phyloP scores from a whole-genome alignment of 1,284 basidiomycete genomes.

The Phylloboletellus chloephorus region DNA sequence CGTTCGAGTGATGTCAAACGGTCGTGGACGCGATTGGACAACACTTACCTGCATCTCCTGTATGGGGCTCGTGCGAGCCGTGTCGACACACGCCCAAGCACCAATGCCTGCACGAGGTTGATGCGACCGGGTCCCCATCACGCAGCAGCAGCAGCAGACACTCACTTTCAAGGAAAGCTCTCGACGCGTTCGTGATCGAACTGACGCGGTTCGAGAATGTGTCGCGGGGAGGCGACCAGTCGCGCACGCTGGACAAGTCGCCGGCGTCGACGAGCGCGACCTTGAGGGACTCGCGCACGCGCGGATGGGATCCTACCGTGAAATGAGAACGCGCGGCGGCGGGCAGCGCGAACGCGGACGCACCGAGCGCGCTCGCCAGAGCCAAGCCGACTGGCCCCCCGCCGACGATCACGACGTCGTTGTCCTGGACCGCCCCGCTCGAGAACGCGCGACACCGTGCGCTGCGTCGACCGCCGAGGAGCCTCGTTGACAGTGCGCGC shows the following conservation, averaged over 20 bases:
- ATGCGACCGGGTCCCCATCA: neutral
- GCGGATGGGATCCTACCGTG: conserved; percentile 48
- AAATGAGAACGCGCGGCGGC: conserved; percentile 3
- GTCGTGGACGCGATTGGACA: neutral
- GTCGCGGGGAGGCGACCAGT: conserved; percentile 58
- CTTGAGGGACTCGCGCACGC: conserved; percentile 45
- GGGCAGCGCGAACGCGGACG: conserved; percentile 19
- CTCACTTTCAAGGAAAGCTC: conserved; percentile 69
- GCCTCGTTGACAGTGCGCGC: conserved; percentile 7
- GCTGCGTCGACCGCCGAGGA: conserved; percentile 11
- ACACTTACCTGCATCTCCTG: conserved; percentile 76
- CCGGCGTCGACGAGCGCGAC: conserved; percentile 79
- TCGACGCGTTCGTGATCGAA: conserved; percentile 84
- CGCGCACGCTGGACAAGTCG: conserved; percentile 61
- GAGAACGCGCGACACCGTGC: conserved; percentile 13
- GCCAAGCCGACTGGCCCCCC: conserved; percentile 92
- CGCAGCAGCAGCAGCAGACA: neutral
- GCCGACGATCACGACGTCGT: conserved; percentile 90
- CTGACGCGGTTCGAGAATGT: conserved; percentile 85
- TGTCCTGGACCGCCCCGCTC: conserved; percentile 39
- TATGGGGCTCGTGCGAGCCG: conserved; percentile 63
- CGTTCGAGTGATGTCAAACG: neutral
- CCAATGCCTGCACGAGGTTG: conserved; percentile 57
- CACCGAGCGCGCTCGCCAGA: conserved; percentile 82
- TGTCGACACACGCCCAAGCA: conserved; percentile 78